Evolutionary conservation across 495 filamentous ascomycete genomes (phyloP).

Genomic region (Penicillium lagena): DNA sequence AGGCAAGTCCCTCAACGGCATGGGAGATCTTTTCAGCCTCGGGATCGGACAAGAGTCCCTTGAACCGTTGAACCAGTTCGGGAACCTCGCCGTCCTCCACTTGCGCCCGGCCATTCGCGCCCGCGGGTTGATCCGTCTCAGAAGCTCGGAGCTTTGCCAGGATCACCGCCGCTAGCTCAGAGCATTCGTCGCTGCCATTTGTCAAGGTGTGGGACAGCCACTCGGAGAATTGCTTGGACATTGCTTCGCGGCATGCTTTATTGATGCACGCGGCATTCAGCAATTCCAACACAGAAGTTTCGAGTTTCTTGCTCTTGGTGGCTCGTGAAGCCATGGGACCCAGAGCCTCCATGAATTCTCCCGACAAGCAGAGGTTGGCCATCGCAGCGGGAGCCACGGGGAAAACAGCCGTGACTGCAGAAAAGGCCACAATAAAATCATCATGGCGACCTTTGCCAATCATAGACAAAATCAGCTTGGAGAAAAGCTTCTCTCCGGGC

Average conservation of each 20-base stretch:
- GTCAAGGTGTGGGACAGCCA: slow-evolving; percentile 78
- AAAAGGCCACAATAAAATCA: slow-evolving; percentile 71
- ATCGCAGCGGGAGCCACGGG: slow-evolving; percentile 69
- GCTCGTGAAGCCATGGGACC: slow-evolving; percentile 65
- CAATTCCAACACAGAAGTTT: slow-evolving; percentile 77
- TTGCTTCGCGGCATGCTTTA: slow-evolving; percentile 65
- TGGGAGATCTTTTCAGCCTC: slow-evolving; percentile 51
- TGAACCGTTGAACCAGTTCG: slow-evolving; percentile 74
- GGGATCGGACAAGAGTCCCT: slow-evolving; percentile 60
- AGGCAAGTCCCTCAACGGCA: slow-evolving; percentile 89
- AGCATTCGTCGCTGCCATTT: slow-evolving; percentile 54
- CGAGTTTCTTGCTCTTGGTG: slow-evolving; percentile 69
- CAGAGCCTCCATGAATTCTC: slow-evolving; percentile 69
- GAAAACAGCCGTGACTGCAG: slow-evolving; percentile 79
- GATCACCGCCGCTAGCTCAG: slow-evolving; percentile 76
- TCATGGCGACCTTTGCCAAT: slow-evolving; percentile 48
- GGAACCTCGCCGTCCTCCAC: slow-evolving; percentile 51
- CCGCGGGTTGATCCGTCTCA: slow-evolving; percentile 30
- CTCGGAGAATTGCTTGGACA: slow-evolving; percentile 69
- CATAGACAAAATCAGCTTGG: slow-evolving; percentile 56
- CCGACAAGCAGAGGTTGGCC: slow-evolving; percentile 71
- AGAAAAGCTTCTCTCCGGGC: slow-evolving; percentile 56
- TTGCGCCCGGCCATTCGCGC: slow-evolving; percentile 32
- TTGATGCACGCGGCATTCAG: slow-evolving; percentile 87
- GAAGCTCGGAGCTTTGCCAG: slow-evolving; percentile 64